Conservation (phyloP, 208 protist genomes). For the Trypanosoma theileri region DNA sequence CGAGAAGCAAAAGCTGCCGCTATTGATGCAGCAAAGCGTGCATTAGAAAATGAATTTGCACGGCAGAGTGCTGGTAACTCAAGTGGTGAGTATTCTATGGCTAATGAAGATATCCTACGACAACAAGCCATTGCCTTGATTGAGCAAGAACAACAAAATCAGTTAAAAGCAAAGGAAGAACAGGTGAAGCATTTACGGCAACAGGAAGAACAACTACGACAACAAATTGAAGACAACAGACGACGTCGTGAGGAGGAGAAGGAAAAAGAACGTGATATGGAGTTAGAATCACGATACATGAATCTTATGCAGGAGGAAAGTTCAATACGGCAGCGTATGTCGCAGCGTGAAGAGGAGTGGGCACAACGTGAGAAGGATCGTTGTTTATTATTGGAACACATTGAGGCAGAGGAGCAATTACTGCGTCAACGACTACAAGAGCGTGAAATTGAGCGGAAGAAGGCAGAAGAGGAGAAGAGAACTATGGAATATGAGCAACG, state of each 20-base stretch:
- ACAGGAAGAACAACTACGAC: conserved; percentile 26
- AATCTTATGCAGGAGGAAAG: conserved; percentile 15
- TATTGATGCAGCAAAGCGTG: conserved; percentile 58
- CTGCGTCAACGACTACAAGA: conserved; percentile 41
- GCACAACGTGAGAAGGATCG: conserved; percentile 34
- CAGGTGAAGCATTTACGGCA: conserved; percentile 28
- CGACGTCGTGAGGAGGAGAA: conserved; percentile 1
- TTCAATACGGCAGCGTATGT: conserved; percentile 12
- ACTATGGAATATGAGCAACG: conserved; percentile 38
- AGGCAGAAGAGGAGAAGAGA: conserved; percentile 38
- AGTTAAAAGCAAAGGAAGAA: conserved; percentile 25
- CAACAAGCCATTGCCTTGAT: conserved; percentile 75
- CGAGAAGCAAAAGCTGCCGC: conserved; percentile 39
- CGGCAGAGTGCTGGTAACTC: conserved; percentile 9
- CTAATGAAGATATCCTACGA: conserved; percentile 33
- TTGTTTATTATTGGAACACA: conserved; percentile 44
- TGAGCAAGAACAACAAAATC: conserved; percentile 55
- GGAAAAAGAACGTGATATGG: conserved; percentile 15
- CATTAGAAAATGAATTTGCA: conserved; percentile 53
- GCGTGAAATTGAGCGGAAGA: conserved; percentile 26
- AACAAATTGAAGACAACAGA: conserved; percentile 20
- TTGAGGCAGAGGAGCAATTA: conserved; percentile 51
- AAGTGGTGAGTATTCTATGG: not conserved
- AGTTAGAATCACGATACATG: conserved; percentile 17
- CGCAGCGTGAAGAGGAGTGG: conserved; percentile 25